These are phyloP conservation scores for Geosmithia morbida DNA, from an alignment of 2,329 filamentous ascomycete genomes.

Conservation along the genomic window DNA sequence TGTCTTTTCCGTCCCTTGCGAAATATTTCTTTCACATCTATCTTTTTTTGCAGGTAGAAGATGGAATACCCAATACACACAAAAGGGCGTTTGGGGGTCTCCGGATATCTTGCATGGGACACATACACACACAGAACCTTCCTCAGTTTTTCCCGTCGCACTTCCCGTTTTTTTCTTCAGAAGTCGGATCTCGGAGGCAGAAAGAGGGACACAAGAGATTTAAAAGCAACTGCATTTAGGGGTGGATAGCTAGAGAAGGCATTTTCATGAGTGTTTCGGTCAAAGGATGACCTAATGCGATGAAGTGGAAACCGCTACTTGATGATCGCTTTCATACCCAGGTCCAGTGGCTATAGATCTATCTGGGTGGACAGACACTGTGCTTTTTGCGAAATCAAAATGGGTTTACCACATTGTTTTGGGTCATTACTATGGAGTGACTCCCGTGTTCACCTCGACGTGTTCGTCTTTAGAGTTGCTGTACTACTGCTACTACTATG, in stretches of 20 bases:
- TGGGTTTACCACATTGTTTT: conserved; percentile 28
- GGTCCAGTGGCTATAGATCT: conserved; percentile 28
- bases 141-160: conserved; percentile 22
- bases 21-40: conserved; percentile 26
- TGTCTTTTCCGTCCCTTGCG: conserved; percentile 15
- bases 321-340: conserved; percentile 48
- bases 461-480: not conserved
- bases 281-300: conserved; percentile 26
- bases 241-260: conserved; percentile 44
- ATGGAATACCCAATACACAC: conserved; percentile 41
- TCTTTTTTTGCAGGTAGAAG: conserved; percentile 51
- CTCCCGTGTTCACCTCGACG: not conserved
- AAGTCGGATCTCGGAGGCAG: conserved; percentile 26
- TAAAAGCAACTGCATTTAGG: conserved; percentile 31
- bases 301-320: conserved; percentile 47
- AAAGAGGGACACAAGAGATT: conserved; percentile 12
- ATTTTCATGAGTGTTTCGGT: conserved; percentile 38
- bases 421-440: conserved; percentile 3
- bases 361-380: conserved; percentile 24
- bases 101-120: conserved; percentile 71
- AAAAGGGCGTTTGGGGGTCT: conserved; percentile 56
- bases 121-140: conserved; percentile 21
- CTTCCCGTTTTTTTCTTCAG: conserved; percentile 25
- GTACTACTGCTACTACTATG: not conserved
- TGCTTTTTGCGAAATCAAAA: conserved; percentile 45